Evolutionary conservation across 2,329 filamentous ascomycete species (phyloP).

Genomic region (Sporothrix variecibatus): DNA sequence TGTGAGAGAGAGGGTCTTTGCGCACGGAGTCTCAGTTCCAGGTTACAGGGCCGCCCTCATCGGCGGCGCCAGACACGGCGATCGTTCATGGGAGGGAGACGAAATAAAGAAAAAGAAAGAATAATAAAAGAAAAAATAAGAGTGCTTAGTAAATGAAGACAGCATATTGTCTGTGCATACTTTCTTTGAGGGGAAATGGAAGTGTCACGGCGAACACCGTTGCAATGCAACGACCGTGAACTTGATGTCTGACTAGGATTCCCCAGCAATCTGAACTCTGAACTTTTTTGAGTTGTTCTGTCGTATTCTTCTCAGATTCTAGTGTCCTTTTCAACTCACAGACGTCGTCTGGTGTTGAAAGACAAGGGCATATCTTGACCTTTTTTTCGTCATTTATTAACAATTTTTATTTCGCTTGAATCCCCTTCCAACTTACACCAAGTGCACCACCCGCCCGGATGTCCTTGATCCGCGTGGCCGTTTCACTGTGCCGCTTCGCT

Average conservation of each 20-base stretch:
- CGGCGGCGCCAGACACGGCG: slow-evolving; percentile 13
- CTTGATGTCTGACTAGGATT: slow-evolving; percentile 1
- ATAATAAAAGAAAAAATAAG: background rate
- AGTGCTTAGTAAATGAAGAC: too few species aligned
- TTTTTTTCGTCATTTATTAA: background rate
- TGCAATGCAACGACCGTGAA: background rate
- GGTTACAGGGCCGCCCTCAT: slow-evolving; percentile 22
- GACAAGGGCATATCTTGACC: background rate
- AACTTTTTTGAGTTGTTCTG: background rate
- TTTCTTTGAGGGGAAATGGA: background rate
- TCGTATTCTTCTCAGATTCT: background rate
- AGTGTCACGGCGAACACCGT: background rate
- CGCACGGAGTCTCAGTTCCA: slow-evolving; percentile 3
- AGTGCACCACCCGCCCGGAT: background rate
- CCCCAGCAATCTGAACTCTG: slow-evolving; percentile 22
- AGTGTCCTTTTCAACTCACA: background rate
- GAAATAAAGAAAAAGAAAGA: background rate
- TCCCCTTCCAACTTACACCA: background rate
- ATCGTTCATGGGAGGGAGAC: background rate
- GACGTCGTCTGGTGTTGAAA: background rate
- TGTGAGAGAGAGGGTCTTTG: background rate
- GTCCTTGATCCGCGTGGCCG: background rate
- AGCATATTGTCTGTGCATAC: background rate
- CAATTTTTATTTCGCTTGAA: background rate
- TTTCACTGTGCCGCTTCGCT: background rate